These are phyloP conservation scores for Lachnellula arida DNA, from an alignment of 2,329 filamentous ascomycete species.

Conservation along the genomic window DNA sequence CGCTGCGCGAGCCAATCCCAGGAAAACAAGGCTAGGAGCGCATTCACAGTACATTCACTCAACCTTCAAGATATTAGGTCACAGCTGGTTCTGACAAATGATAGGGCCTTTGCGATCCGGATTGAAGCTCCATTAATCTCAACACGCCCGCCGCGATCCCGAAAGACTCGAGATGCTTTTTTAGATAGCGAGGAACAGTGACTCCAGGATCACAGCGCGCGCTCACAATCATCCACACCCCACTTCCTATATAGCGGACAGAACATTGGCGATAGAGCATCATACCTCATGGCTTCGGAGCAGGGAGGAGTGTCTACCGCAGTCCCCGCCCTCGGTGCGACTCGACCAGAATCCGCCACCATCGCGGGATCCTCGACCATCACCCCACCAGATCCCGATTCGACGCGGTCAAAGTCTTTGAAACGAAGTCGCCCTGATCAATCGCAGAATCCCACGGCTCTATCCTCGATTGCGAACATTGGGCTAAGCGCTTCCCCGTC, in stretches of 20 bases:
- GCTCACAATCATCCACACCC: not conserved
- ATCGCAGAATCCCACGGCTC: slow-evolving; percentile 16
- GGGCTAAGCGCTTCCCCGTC: slow-evolving; percentile 27
- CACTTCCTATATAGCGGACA: not conserved
- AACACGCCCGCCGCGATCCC: slow-evolving; percentile 1
- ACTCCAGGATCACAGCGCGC: slow-evolving; percentile 10
- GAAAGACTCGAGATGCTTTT: slow-evolving; percentile 24
- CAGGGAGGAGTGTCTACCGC: slow-evolving; percentile 22
- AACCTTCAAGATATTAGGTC: not conserved
- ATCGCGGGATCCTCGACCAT: slow-evolving; percentile 11
- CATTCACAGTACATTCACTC: slow-evolving; percentile 6
- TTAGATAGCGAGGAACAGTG: slow-evolving; percentile 14
- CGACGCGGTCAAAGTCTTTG: slow-evolving; percentile 25
- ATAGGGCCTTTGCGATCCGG: slow-evolving; percentile 15
- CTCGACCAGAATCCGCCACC: slow-evolving; percentile 18
- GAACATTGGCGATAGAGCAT: not conserved
- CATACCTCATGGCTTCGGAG: slow-evolving; percentile 29
- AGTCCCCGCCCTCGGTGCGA: slow-evolving; percentile 22
- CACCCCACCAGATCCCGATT: slow-evolving; percentile 18
- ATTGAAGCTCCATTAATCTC: slow-evolving; percentile 13
- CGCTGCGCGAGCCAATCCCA: not conserved
- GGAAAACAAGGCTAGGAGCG: slow-evolving; percentile 5
- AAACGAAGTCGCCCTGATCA: slow-evolving; percentile 29
- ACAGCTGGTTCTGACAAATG: slow-evolving; percentile 7
- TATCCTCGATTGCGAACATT: slow-evolving; percentile 26